Evolutionary conservation across 2,329 filamentous ascomycete species (phyloP).

Genomic region (Calonectria leucothoes): DNA sequence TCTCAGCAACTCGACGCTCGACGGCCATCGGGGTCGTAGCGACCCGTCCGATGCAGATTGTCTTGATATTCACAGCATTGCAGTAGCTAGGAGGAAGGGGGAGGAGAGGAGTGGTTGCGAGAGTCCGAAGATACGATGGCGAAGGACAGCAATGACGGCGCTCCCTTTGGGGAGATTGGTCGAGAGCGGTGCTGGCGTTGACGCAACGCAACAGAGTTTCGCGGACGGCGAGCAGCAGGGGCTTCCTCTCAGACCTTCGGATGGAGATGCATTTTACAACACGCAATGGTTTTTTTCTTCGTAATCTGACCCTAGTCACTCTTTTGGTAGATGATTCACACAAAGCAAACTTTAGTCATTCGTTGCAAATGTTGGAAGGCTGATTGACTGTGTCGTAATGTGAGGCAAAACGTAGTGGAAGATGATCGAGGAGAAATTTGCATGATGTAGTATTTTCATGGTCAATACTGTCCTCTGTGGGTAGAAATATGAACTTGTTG

Average conservation of each 20-base stretch:
- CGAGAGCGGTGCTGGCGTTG: slow-evolving; percentile 24
- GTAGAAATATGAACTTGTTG: no score
- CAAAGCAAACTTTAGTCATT: slow-evolving; percentile 38
- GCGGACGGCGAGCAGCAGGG: slow-evolving; percentile 19
- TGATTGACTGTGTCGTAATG: background rate
- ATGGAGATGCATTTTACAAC: slow-evolving; percentile 32
- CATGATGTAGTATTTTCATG: no score
- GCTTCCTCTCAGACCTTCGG: slow-evolving; percentile 21
- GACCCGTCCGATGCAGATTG: slow-evolving; percentile 43
- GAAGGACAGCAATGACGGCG: slow-evolving; percentile 21
- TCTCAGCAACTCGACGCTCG: slow-evolving; percentile 34
- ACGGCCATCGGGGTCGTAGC: slow-evolving; percentile 34
- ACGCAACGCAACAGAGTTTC: slow-evolving; percentile 15
- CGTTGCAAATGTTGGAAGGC: slow-evolving; percentile 26
- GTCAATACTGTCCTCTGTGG: no score
- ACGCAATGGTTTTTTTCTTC: slow-evolving; percentile 26
- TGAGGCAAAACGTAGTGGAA: background rate
- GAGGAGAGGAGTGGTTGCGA: slow-evolving; percentile 23
- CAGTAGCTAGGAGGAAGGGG: slow-evolving; percentile 28
- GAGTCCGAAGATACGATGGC: slow-evolving; percentile 16
- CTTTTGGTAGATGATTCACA: slow-evolving; percentile 32
- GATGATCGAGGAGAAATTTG: no score
- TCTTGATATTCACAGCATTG: slow-evolving; percentile 43
- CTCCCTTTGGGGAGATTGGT: slow-evolving; percentile 2
- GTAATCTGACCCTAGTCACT: slow-evolving; percentile 39